Percentiles rank a stretch among this genome's conserved stretches.
phyloP scores from a whole-genome alignment of 352 stramenopile genomes.

The Phytophthora pinifolia region DNA sequence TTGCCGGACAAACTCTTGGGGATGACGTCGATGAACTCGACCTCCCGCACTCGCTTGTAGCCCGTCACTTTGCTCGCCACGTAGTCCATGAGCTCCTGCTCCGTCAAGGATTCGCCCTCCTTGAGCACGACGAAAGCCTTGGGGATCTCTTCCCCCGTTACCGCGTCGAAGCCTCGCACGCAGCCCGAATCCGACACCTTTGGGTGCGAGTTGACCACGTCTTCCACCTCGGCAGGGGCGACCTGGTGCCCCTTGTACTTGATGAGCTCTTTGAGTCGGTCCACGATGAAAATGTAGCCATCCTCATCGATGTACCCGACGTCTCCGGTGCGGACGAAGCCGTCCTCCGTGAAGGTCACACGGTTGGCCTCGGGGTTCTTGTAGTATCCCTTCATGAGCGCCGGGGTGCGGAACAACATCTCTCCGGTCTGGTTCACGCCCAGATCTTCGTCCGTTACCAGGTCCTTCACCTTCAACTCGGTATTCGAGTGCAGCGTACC shows the following conservation, averaged over 20 bases:
- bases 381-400: slow-evolving; percentile 95
- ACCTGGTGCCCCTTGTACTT: slow-evolving; percentile 95
- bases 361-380: slow-evolving; percentile 84
- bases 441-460: slow-evolving; percentile 46
- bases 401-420: slow-evolving; percentile 83
- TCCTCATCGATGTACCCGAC: slow-evolving; percentile 92
- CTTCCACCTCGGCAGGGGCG: slow-evolving; percentile 92
- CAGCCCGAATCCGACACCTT: slow-evolving; percentile 44
- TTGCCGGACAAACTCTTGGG: slow-evolving; percentile 92
- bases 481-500: slow-evolving; percentile 58
- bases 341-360: slow-evolving; percentile 69
- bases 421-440: slow-evolving; percentile 56
- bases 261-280: slow-evolving; percentile 95
- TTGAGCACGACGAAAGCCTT: slow-evolving; percentile 91
- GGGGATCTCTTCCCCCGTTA: slow-evolving; percentile 86
- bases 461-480: slow-evolving; percentile 46
- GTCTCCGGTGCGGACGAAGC: slow-evolving; percentile 91
- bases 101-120: slow-evolving; percentile 37
- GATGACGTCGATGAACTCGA: slow-evolving; percentile 89
- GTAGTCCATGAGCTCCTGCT: slow-evolving; percentile 78
- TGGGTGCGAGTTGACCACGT: slow-evolving; percentile 83
- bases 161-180: slow-evolving; percentile 47
- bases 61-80: slow-evolving; percentile 77
- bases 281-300: slow-evolving; percentile 91
- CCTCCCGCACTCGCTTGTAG: slow-evolving; percentile 89